Evolutionary conservation across 2,329 filamentous ascomycete species (phyloP).

Genomic region (Aspergillus ustus): DNA sequence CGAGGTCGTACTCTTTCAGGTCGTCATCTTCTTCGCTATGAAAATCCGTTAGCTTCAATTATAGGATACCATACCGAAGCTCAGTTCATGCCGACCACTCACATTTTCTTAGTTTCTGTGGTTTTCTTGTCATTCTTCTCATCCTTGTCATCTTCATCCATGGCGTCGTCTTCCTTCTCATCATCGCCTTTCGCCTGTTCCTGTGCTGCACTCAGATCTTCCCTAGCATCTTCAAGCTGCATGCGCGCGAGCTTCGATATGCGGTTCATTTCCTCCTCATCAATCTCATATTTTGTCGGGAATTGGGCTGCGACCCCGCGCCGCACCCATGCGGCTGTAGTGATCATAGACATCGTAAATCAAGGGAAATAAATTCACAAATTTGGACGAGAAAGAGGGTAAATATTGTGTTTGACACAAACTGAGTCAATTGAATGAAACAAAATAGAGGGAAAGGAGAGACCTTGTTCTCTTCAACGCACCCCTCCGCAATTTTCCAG

Average conservation of each 20-base stretch:
- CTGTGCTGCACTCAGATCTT: conserved; percentile 77
- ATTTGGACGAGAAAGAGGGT: conserved; percentile 5
- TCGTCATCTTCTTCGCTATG: conserved; percentile 65
- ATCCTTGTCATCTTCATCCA: conserved; percentile 33
- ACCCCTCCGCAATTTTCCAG: conserved; percentile 14
- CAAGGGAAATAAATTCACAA: conserved; percentile 1
- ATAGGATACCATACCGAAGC: neutral
- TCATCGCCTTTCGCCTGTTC: conserved; percentile 47
- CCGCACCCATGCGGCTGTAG: conserved; percentile 75
- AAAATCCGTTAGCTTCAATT: conserved; percentile 9
- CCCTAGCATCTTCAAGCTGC: conserved; percentile 89
- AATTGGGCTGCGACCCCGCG: conserved; percentile 77
- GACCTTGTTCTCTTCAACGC: conserved; percentile 5
- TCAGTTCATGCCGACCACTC: neutral
- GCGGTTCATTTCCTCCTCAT: conserved; percentile 75
- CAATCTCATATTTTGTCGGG: conserved; percentile 73
- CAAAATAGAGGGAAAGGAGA: conserved; percentile 13
- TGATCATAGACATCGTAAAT: conserved; percentile 67
- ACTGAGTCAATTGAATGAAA: neutral
- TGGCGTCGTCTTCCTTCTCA: conserved; percentile 42
- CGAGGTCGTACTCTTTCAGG: conserved; percentile 93
- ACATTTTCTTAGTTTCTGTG: conserved; percentile 16
- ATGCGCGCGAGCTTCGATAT: conserved; percentile 76
- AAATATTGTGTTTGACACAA: neutral
- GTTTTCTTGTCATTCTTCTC: conserved; percentile 30